Percentiles rank a stretch among this genome's conserved stretches.
phyloP scores from a whole-genome alignment of 2,329 filamentous ascomycete species.

The Raffaelea albimanens region DNA sequence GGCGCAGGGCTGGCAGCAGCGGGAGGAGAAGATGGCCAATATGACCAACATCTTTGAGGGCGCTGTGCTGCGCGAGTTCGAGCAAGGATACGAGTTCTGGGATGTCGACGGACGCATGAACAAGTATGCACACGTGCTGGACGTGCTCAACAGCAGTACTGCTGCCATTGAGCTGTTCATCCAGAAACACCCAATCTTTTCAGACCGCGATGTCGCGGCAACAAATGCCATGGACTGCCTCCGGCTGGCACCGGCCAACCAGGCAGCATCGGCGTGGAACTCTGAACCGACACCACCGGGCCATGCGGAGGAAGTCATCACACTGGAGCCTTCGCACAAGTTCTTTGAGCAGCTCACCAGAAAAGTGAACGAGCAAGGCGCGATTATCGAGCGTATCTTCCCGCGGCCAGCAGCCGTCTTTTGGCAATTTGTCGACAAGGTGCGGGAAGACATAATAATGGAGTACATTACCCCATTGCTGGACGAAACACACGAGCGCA shows the following conservation, averaged over 20 bases:
- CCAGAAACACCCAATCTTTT: slow-evolving; percentile 77
- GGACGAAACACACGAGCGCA: slow-evolving; percentile 73
- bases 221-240: slow-evolving; percentile 70
- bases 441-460: slow-evolving; percentile 74
- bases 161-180: slow-evolving; percentile 78
- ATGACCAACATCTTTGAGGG: slow-evolving; percentile 83
- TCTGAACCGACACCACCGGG: too few relatives aligned
- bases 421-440: slow-evolving; percentile 68
- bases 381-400: slow-evolving; percentile 75
- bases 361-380: slow-evolving; percentile 73
- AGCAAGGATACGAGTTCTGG: slow-evolving; percentile 80
- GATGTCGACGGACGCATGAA: slow-evolving; percentile 86
- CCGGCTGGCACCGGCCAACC: slow-evolving; percentile 41
- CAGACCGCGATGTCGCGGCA: slow-evolving; percentile 59
- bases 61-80: slow-evolving; percentile 83
- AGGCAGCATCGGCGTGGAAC: neutral
- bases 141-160: slow-evolving; percentile 69
- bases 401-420: slow-evolving; percentile 61
- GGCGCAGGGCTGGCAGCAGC: slow-evolving; percentile 60
- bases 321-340: slow-evolving; percentile 66
- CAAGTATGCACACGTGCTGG: slow-evolving; percentile 78
- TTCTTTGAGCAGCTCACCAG: slow-evolving; percentile 71
- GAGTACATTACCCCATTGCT: slow-evolving; percentile 82
- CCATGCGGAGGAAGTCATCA: slow-evolving; percentile 48
- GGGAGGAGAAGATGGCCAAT: slow-evolving; percentile 61